phyloP scores from a whole-genome alignment of 2,329 filamentous ascomycete species.

The Aureobasidium namibiae region DNA sequence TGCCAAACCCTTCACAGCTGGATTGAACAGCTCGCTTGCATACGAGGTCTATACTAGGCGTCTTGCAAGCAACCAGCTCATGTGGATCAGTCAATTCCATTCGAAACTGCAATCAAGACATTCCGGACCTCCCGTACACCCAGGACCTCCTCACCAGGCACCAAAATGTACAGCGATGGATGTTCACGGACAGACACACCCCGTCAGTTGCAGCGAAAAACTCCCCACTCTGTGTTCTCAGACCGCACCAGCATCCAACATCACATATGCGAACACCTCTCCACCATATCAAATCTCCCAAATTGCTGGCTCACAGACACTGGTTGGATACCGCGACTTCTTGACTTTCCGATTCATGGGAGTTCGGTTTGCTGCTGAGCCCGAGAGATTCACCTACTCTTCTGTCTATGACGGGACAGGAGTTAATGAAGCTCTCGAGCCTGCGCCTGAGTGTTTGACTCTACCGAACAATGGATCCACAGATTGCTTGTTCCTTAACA shows the following conservation, averaged over 20 bases:
- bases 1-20: slow-evolving; percentile 11
- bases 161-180: slow-evolving; percentile 7
- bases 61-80: slow-evolving; percentile 14
- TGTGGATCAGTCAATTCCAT: slow-evolving; percentile 14
- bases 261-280: slow-evolving; percentile 16
- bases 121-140: not conserved
- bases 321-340: slow-evolving; percentile 19
- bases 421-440: slow-evolving; percentile 14
- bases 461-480: slow-evolving; percentile 17
- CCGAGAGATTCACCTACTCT: slow-evolving; percentile 18
- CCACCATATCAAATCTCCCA: slow-evolving; percentile 17
- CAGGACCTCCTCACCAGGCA: not conserved
- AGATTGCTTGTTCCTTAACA: slow-evolving; percentile 33
- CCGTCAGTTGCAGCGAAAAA: slow-evolving; percentile 5
- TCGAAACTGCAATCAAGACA: not conserved
- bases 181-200: not conserved
- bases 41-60: slow-evolving; percentile 17
- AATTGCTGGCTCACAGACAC: slow-evolving; percentile 15
- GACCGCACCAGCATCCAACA: slow-evolving; percentile 18
- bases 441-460: slow-evolving; percentile 17
- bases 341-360: slow-evolving; percentile 18
- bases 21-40: slow-evolving; percentile 16
- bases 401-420: slow-evolving; percentile 14
- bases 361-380: slow-evolving; percentile 18
- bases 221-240: slow-evolving; percentile 20